These are phyloP conservation scores for Trametes cingulata DNA, from an alignment of 768 basidiomycete species.

Conservation along the genomic window DNA sequence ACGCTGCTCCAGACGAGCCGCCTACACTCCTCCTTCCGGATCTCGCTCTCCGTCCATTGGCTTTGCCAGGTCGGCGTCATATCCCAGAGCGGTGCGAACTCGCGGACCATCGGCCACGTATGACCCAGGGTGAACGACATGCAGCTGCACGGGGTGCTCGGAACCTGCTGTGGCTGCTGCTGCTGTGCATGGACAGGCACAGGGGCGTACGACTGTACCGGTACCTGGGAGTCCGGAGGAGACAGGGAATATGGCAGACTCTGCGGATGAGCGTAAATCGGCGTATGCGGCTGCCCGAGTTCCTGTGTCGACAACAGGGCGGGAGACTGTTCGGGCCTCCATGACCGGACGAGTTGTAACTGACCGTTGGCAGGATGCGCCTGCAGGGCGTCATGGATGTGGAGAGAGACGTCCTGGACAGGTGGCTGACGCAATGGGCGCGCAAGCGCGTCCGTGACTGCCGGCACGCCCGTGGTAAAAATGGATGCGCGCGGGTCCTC, in stretches of 20 bases:
- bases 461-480: constrained; percentile 18
- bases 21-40: constrained; percentile 70
- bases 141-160: constrained; percentile 24
- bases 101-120: constrained; percentile 49
- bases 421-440: background rate
- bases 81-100: constrained; percentile 63
- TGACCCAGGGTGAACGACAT: constrained; percentile 49
- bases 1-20: constrained; percentile 75
- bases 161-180: background rate
- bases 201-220: background rate
- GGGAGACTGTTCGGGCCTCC: background rate
- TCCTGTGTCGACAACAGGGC: background rate
- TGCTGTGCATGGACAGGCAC: background rate
- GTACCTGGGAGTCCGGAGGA: background rate
- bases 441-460: constrained; percentile 6
- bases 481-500: constrained; percentile 45
- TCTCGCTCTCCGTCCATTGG: constrained; percentile 50
- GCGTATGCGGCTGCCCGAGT: background rate
- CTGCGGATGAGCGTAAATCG: background rate
- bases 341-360: background rate
- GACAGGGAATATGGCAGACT: background rate
- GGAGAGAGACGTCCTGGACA: background rate
- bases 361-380: background rate
- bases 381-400: background rate
- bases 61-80: constrained; percentile 64